phyloP scores from a whole-genome alignment of 2,329 filamentous ascomycete species.

The Paraphaeosphaeria minitans region DNA sequence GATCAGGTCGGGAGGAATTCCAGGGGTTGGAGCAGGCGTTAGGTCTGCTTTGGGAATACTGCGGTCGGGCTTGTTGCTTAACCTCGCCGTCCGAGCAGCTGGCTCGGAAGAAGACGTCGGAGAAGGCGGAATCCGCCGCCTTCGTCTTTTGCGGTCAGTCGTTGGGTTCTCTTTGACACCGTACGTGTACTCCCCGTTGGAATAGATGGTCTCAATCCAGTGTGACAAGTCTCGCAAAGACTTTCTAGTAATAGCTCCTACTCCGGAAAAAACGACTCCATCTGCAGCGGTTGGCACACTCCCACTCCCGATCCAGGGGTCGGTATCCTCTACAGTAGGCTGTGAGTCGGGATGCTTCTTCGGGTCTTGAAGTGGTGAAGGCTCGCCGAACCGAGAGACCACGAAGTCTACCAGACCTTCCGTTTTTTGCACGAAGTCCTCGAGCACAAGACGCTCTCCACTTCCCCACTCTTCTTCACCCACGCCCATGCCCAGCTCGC shows the following conservation, averaged over 20 bases:
- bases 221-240: constrained; percentile 75
- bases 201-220: constrained; percentile 90
- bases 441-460: constrained; percentile 88
- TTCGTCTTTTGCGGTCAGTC: constrained; percentile 62
- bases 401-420: constrained; percentile 87
- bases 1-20: constrained; percentile 55
- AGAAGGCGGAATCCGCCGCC: constrained; percentile 45
- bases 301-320: constrained; percentile 77
- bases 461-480: constrained; percentile 95
- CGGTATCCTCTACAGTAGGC: constrained; percentile 27
- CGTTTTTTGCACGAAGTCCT: constrained; percentile 79
- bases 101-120: constrained; percentile 17
- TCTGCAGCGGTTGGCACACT: constrained; percentile 72
- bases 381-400: constrained; percentile 81
- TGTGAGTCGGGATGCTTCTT: constrained; percentile 35
- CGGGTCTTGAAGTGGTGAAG: constrained; percentile 38
- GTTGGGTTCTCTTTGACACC: constrained; percentile 80
- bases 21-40: constrained; percentile 30
- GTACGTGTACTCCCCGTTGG: constrained; percentile 82
- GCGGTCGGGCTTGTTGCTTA: background rate
- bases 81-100: constrained; percentile 6
- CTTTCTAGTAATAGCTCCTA: constrained; percentile 71
- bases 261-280: constrained; percentile 84
- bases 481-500: constrained; percentile 90
- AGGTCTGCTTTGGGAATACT: constrained; percentile 12